Base-by-base conservation (phyloP, 176 grass and related monocot species). In the Aegilops sharonensis region DNA sequence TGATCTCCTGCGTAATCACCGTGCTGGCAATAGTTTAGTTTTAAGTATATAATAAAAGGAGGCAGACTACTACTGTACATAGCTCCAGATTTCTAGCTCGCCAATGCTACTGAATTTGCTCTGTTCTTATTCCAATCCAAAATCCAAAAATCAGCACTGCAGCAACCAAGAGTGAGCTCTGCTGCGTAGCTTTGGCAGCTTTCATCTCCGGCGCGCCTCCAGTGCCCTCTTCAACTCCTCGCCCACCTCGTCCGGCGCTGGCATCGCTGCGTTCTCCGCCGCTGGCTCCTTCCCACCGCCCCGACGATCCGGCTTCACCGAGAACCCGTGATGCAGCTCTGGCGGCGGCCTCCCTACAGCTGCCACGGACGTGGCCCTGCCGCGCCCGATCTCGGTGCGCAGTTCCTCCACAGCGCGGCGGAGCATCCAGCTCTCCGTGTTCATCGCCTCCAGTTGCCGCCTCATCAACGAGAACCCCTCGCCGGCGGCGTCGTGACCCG, bases 331-430 rank as follows among this genome's bases (percentile, higher is more conserved):
- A 30, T 64, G 61, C 8, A 52, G 79, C 43, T 80, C 79, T 43
- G 72, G 21, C 21, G 9, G 65, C 5, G 15, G 20, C 60, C 36
- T 43, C 64, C 2, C 29, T 50, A 21, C 32, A 31, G 34, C 74
- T 4, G 86, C 48, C 18, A 77, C 20, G 13, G 85, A 18, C 23
- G 37, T 42, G 18, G 11, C 48, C 79, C 85, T 86, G 64, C 64
- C 73, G 23, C 42, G 14, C 1, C 57, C 35, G 39, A 95, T 27
- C 57, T 95, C 89, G 24, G 84, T 70, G 37, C 85, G 92, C 13
- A 98, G 90, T 31, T 98, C 93, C 73, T 98, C 92, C 50, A 98
- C 79, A 3, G 88, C 59, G 59, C 77, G 89, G 30, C 90, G 92
- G 27, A 95, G 90, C 81, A 89, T 56, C 63, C 71, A n/a, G 85